These are phyloP conservation scores for Parietaria judaica DNA, from an alignment of 306 rosid genomes.

Conservation along the genomic window DNA sequence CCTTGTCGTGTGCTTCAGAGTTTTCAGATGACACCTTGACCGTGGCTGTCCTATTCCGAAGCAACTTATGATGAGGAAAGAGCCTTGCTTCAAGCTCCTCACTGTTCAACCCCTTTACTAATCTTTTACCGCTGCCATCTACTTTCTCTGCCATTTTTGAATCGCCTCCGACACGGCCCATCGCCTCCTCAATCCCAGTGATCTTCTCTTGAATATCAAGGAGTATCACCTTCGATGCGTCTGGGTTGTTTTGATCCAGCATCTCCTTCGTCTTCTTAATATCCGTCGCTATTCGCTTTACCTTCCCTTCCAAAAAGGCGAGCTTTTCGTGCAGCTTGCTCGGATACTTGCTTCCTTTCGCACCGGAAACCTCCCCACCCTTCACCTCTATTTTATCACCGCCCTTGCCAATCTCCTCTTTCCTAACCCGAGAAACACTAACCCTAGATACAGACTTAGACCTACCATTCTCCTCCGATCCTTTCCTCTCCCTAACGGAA, in stretches of 20 bases:
- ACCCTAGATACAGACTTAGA: no score
- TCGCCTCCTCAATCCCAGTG: constrained; percentile 79
- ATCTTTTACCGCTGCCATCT: constrained; percentile 21
- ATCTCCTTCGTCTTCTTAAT: constrained; percentile 92
- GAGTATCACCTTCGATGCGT: constrained; percentile 68
- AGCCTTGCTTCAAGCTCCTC: constrained; percentile 76
- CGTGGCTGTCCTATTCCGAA: constrained; percentile 31
- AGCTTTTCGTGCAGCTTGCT: constrained; percentile 97
- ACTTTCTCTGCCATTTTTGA: constrained; percentile 20
- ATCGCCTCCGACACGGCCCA: constrained; percentile 36
- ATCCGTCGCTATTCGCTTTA: constrained; percentile 85
- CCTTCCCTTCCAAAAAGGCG: constrained; percentile 89
- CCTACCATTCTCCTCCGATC: background rate
- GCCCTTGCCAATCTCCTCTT: background rate
- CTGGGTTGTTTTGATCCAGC: constrained; percentile 70
- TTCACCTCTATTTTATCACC: constrained; percentile 16
- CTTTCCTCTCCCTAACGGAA: constrained; percentile 24
- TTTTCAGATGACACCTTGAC: constrained; percentile 24
- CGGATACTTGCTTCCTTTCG: constrained; percentile 26
- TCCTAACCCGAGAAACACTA: no score
- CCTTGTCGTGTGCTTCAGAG: constrained; percentile 19
- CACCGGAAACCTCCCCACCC: constrained; percentile 12
- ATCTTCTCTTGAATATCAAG: constrained; percentile 82
- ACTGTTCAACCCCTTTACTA: constrained; percentile 35
- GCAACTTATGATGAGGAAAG: constrained; percentile 81